phyloP scores from a whole-genome alignment of 768 basidiomycete species.

The Collybia sordida region DNA sequence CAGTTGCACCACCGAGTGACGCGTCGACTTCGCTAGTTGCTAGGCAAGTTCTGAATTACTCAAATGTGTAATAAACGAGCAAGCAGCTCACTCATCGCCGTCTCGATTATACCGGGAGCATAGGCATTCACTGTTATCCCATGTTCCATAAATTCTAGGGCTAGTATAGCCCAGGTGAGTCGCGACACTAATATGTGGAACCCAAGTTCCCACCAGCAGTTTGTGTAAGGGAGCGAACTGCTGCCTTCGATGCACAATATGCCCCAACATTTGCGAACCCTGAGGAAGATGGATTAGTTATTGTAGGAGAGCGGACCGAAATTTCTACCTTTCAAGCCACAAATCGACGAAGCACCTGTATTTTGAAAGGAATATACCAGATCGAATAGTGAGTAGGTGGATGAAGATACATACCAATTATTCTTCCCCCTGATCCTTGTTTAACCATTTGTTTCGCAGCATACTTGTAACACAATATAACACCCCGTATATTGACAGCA shows the following conservation, averaged over 20 bases:
- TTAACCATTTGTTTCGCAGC: conserved; percentile 13
- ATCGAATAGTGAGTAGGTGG: too few species aligned
- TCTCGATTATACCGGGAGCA: conserved; percentile 27
- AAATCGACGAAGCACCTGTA: conserved; percentile 5
- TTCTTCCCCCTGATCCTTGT: conserved; percentile 10
- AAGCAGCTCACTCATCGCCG: conserved; percentile 22
- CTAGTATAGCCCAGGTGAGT: background rate
- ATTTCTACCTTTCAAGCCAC: background rate
- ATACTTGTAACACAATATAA: conserved; percentile 11
- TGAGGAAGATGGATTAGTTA: background rate
- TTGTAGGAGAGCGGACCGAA: background rate
- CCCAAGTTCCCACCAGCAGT: conserved; percentile 1
- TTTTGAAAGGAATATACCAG: background rate
- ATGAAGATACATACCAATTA: conserved; percentile 4
- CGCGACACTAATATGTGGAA: background rate
- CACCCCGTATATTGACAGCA: conserved; percentile 5
- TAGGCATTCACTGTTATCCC: conserved; percentile 33
- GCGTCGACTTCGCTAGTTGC: background rate
- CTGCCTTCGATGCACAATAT: conserved; percentile 39
- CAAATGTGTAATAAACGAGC: background rate
- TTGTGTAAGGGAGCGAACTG: conserved; percentile 16
- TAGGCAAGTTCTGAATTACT: background rate
- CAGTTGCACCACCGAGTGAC: conserved; percentile 5
- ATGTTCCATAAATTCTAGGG: conserved; percentile 12
- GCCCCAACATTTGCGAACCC: conserved; percentile 26